Evolutionary conservation across 495 filamentous ascomycete genomes (phyloP), one percentile per base, ranked within the genome.

Genomic region (Ascodesmis nigricans): DNA sequence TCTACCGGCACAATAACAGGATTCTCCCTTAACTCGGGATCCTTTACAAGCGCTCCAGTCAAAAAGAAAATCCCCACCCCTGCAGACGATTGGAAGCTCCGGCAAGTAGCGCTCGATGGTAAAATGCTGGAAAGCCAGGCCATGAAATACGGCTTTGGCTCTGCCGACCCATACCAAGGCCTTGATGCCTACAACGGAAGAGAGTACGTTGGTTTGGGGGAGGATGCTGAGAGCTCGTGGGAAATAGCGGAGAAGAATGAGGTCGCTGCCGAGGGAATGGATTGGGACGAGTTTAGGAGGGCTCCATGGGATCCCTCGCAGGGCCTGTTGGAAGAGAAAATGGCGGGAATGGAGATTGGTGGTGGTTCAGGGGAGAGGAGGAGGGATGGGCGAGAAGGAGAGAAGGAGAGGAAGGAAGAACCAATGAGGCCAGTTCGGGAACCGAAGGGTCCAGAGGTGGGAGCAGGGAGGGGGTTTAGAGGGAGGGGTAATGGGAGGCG

Each of bases 61-160:
- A 30, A 29, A 13, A 16, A 2, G 4, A 30, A 23, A 10, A 17
- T 29, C 14, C n/a, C n/a, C 26, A 5, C 20, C 42, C 3, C 22
- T 18, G 3, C 17, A 14, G 3, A 26, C 2, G n/a, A 36, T 11
- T 16, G 33, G 37, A 13, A 37, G 32, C 33, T 37, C 23, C 11
- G 25, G 7, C 42, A 42, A 22, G 31, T 29, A n/a, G 41, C 30
- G 16, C 9, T 49, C 3, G 47, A 50, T 11, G 47, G 35, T 8
- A 50, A 50, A 31, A 36, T 50, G 14, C 32, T 50, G 5, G 47
- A 50, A 33, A 42, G 37, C 14, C 46, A 50, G 46, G 23, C 44
- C n/a, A 7, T 29, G 20, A 4, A 20, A 18, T 37, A 37, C 18
- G 35, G 35, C 1, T 37, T 29, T 13, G 35, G 24, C 6, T 6